phyloP scores from a whole-genome alignment of 768 basidiomycete genomes.

The Amanita fuliginea region DNA sequence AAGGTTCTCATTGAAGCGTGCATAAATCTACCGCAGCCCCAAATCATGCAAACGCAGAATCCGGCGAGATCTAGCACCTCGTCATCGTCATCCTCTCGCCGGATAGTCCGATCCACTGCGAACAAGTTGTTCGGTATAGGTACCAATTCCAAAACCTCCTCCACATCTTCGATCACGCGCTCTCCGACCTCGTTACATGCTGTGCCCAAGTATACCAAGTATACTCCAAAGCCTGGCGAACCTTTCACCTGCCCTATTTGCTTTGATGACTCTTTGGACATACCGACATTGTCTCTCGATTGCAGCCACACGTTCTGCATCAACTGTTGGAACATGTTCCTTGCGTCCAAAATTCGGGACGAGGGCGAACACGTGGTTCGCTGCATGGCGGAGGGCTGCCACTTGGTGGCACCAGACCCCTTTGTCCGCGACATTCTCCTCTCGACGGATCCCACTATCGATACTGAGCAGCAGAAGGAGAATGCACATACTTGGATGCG shows the following conservation, averaged over 20 bases:
- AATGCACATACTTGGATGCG: constrained; percentile 47
- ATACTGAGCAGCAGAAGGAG: constrained; percentile 20
- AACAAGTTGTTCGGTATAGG: constrained; percentile 24
- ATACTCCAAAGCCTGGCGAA: constrained; percentile 22
- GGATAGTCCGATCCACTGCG: constrained; percentile 23
- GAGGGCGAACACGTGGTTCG: constrained; percentile 65
- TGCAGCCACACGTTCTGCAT: constrained; percentile 84
- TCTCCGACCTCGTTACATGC: constrained; percentile 16
- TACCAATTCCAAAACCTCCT: constrained; percentile 18
- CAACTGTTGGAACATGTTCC: constrained; percentile 76
- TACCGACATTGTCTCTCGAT: constrained; percentile 55
- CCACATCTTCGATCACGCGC: constrained; percentile 16
- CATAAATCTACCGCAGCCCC: constrained; percentile 26
- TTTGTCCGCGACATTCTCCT: constrained; percentile 51
- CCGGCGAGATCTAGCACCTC: constrained; percentile 9
- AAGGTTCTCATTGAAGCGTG: constrained; percentile 69
- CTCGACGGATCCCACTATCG: constrained; percentile 8
- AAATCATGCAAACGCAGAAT: neutral
- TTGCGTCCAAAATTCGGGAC: constrained; percentile 69
- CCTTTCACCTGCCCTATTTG: constrained; percentile 90
- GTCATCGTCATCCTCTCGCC: constrained; percentile 17
- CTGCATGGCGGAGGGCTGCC: constrained; percentile 77
- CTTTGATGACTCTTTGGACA: constrained; percentile 60
- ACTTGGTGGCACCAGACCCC: constrained; percentile 48
- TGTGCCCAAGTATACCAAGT: constrained; percentile 19